Conservation (phyloP, 495 filamentous ascomycete genomes). For the Hypoxylon intermedium region DNA sequence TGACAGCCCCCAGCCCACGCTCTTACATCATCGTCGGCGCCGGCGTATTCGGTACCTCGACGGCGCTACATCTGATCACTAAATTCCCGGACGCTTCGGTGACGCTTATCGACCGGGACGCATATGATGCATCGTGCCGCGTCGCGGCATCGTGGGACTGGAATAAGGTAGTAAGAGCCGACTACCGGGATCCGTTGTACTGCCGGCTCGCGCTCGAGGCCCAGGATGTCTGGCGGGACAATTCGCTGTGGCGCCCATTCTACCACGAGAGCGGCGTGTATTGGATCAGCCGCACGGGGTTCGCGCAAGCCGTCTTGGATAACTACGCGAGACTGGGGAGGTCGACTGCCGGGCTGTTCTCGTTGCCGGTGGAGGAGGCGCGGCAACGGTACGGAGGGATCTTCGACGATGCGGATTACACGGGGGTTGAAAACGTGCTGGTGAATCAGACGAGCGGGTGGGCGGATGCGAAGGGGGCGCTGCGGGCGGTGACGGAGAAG, state of each 20-base stretch:
- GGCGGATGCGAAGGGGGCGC: slow-evolving; percentile 64
- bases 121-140: slow-evolving; percentile 48
- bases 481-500: slow-evolving; percentile 53
- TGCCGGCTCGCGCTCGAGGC: slow-evolving; percentile 64
- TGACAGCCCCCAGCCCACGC: slow-evolving; percentile 26
- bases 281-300: slow-evolving; percentile 55
- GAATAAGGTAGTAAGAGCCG: slow-evolving; percentile 72
- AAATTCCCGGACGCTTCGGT: slow-evolving; percentile 58
- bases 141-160: slow-evolving; percentile 69
- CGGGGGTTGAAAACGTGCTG: slow-evolving; percentile 54
- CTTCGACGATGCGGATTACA: slow-evolving; percentile 62
- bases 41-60: slow-evolving; percentile 71
- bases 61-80: slow-evolving; percentile 65
- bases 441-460: slow-evolving; percentile 65
- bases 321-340: slow-evolving; percentile 59
- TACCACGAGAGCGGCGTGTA: slow-evolving; percentile 66
- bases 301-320: slow-evolving; percentile 55
- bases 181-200: slow-evolving; percentile 67
- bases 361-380: slow-evolving; percentile 54
- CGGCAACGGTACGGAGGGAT: slow-evolving; percentile 55
- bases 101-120: slow-evolving; percentile 65
- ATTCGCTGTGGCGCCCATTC: slow-evolving; percentile 61
- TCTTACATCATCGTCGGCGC: slow-evolving; percentile 68
- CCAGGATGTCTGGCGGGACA: slow-evolving; percentile 58
- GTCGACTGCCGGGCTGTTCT: slow-evolving; percentile 46